Base-by-base conservation (phyloP, 2,329 filamentous ascomycete species). In the Arachnopeziza araneosa region DNA sequence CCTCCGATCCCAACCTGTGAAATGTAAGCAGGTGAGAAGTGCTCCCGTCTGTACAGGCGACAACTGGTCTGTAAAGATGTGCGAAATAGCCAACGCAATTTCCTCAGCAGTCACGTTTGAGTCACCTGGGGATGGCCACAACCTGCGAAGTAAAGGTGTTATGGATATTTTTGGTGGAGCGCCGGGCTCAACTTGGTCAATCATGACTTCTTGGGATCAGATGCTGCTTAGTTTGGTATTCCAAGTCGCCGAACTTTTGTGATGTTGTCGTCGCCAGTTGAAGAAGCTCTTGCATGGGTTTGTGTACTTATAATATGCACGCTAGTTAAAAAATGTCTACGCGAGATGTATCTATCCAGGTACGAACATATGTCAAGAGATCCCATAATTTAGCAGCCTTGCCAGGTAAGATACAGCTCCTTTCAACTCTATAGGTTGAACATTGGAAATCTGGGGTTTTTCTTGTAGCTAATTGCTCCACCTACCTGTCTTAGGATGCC, bases 61-160 rank as follows among this genome's bases (percentile, higher is more conserved):
- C 21, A 98, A 80, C 66, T 86, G 85, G 76, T 97, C 88, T 60
- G 92, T 93, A 75, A 98, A 98, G 72, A 97, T 96, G 71, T 93
- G 82, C 4, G 91, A 88, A 68, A 98, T 88, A 57, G 93, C 93
- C n/a, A 88, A 82, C 61, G 93, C 91, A 73, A 99, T 95, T 73
- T 97, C 91, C 55, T 84, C 79, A 14, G 93, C 86, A 19, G 86
- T 85, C 58, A 93, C 87, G 2, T 76, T 72, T 49, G 74, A 68
- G 19, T 75, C 72, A 24, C 74, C 68, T 61, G 80, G 71, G 44
- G 70, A 75, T 62, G 76, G 87, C 87, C 88, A 91, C 51, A 93
- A 80, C 61, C 88, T 84, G 70, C 85, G 85, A 60, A 93, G 82
- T 32, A 93, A 79, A 49, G 86, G 85, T 66, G 89, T 89, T 74